Percentiles rank a stretch among this genome's conserved stretches.
These are phyloP conservation scores for Lobulomyces angularis DNA, from an alignment of 192 early-diverging fungal genomes.

Conservation along the genomic window DNA sequence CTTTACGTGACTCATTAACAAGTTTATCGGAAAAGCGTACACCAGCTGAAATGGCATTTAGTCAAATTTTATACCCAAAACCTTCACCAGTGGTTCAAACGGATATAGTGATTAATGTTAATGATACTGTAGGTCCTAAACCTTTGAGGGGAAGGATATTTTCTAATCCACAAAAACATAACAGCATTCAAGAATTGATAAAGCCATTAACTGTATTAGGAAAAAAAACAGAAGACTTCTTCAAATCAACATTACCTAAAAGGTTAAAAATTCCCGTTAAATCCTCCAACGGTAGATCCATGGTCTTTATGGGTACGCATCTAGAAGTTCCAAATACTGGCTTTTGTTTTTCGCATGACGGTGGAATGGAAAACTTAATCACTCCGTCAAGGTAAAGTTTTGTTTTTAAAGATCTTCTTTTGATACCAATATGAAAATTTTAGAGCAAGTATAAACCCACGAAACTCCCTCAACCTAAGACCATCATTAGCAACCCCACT, in stretches of 20 bases:
- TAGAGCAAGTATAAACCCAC: no score
- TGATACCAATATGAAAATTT: no score
- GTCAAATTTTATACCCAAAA: no score
- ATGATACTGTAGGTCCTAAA: no score
- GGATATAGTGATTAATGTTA: no score
- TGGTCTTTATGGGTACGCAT: slow-evolving; percentile 37
- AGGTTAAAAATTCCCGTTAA: background rate
- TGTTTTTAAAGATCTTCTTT: no score
- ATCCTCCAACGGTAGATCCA: slow-evolving; percentile 10
- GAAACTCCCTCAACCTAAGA: no score
- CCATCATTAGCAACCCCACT: no score
- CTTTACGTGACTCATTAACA: no score
- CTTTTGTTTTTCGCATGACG: slow-evolving; percentile 38
- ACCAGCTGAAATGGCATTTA: no score
- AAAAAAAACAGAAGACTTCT: background rate
- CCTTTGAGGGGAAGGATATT: background rate
- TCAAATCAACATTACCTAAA: background rate
- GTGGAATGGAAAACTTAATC: slow-evolving; percentile 37
- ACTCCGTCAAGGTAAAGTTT: slow-evolving; percentile 22
- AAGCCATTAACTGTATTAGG: slow-evolving; percentile 2
- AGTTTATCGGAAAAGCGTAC: no score
- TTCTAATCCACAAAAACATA: background rate
- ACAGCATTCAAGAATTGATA: background rate
- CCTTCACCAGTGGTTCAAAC: no score
- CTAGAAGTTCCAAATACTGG: slow-evolving; percentile 28